Percentiles rank a stretch among this genome's conserved stretches.
Evolutionary conservation across 805 yeast genomes (phyloP).

Genomic region (Sugiyamaella smithiae): DNA sequence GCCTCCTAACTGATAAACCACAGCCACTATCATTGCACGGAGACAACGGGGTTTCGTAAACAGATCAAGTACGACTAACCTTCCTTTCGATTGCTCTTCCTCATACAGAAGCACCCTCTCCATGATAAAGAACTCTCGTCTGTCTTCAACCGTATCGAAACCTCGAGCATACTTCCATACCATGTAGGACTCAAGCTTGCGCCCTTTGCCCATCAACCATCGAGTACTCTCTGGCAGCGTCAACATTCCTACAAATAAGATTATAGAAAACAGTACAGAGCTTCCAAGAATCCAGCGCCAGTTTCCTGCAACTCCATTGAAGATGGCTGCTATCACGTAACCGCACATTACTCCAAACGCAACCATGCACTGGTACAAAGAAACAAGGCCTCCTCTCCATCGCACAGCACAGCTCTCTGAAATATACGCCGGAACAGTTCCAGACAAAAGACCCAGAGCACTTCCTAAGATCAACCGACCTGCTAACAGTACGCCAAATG

Average conservation of each 20-base stretch:
- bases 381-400: slow-evolving; percentile 13
- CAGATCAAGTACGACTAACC: slow-evolving; percentile 12
- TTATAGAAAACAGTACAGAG: slow-evolving; percentile 10
- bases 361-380: slow-evolving; percentile 14
- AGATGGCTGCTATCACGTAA: slow-evolving; percentile 14
- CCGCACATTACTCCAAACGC: slow-evolving; percentile 17
- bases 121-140: slow-evolving; percentile 15
- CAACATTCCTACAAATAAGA: slow-evolving; percentile 12
- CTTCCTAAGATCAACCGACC: slow-evolving; percentile 13
- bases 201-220: slow-evolving; percentile 12
- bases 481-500: slow-evolving; percentile 12
- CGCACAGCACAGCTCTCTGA: slow-evolving; percentile 13
- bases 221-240: slow-evolving; percentile 13
- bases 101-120: slow-evolving; percentile 11
- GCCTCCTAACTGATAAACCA: slow-evolving; percentile 12
- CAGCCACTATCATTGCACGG: slow-evolving; percentile 16
- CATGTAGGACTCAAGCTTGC: slow-evolving; percentile 12
- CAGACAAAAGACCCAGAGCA: slow-evolving; percentile 13
- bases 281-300: slow-evolving; percentile 16
- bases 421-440: slow-evolving; percentile 15
- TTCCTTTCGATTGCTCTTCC: slow-evolving; percentile 8
- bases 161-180: slow-evolving; percentile 17
- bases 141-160: slow-evolving; percentile 11
- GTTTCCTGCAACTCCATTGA: slow-evolving; percentile 11
- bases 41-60: slow-evolving; percentile 13